Evolutionary conservation across 2,329 filamentous ascomycete genomes (phyloP).

Genomic region (Verticillium dahliae): DNA sequence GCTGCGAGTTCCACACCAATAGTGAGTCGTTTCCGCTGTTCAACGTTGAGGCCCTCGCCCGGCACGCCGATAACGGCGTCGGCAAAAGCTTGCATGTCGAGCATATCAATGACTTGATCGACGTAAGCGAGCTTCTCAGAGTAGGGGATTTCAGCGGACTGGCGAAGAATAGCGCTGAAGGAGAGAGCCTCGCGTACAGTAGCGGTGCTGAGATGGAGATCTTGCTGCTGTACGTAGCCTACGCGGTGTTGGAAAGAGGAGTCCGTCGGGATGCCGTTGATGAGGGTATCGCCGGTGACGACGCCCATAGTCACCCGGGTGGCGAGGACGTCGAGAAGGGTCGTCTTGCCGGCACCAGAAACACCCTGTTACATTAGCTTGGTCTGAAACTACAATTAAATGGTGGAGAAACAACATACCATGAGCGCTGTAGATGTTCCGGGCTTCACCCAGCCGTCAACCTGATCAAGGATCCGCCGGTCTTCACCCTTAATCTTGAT

Average conservation of each 20-base stretch:
- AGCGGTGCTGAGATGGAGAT: constrained; percentile 59
- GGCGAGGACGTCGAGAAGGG: constrained; percentile 66
- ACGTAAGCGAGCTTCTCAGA: constrained; percentile 18
- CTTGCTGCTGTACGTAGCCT: constrained; percentile 66
- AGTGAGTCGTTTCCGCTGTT: constrained; percentile 52
- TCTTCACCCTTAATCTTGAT: constrained; percentile 58
- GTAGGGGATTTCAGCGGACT: constrained; percentile 47
- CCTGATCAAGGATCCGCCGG: constrained; percentile 61
- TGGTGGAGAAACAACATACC: constrained; percentile 30
- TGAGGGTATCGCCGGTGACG: constrained; percentile 63
- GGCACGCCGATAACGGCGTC: constrained; percentile 63
- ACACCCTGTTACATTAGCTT: constrained; percentile 36
- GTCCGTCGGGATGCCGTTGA: constrained; percentile 58
- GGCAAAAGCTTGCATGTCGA: constrained; percentile 52
- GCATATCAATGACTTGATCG: constrained; percentile 19
- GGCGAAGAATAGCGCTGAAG: constrained; percentile 62
- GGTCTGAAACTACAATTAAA: too few relatives aligned
- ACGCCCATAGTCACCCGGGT: constrained; percentile 68
- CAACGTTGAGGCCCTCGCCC: constrained; percentile 44
- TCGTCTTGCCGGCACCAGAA: constrained; percentile 70
- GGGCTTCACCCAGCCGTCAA: constrained; percentile 73
- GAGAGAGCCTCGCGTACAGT: constrained; percentile 62
- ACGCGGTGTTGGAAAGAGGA: constrained; percentile 64
- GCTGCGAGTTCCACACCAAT: constrained; percentile 72
- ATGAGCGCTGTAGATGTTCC: constrained; percentile 69